Evolutionary conservation across 345 rosid genomes (phyloP).

Genomic region (Laguncularia racemosa): DNA sequence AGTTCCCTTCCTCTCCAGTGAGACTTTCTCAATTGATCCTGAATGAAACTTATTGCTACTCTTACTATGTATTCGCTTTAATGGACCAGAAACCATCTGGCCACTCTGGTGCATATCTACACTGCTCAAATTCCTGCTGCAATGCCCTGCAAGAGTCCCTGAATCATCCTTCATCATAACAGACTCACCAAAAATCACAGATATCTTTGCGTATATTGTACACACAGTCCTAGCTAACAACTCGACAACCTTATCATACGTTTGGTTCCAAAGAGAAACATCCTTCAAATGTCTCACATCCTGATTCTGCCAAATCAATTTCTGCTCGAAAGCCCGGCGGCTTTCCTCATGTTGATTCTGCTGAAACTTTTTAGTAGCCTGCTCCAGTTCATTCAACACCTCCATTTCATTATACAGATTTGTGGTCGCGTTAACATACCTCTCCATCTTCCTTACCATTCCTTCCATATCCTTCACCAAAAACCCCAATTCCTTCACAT

Average conservation of each 20-base stretch:
- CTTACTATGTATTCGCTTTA: constrained; percentile 48
- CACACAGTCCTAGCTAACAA: constrained; percentile 82
- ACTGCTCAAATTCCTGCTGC: constrained; percentile 18
- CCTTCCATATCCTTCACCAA: constrained; percentile 90
- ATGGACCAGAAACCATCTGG: constrained; percentile 24
- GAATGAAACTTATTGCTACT: constrained; percentile 26
- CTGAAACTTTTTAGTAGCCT: constrained; percentile 71
- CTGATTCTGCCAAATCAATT: constrained; percentile 90
- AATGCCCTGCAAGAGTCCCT: constrained; percentile 10
- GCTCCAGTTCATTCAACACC: constrained; percentile 83
- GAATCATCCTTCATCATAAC: constrained; percentile 22
- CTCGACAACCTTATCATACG: constrained; percentile 85
- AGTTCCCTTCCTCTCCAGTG: constrained; percentile 20
- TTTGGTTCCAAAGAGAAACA: constrained; percentile 82
- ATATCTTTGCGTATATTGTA: constrained; percentile 72
- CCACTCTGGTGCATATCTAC: constrained; percentile 14
- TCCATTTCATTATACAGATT: constrained; percentile 83
- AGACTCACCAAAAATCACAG: constrained; percentile 56
- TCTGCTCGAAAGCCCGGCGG: constrained; percentile 83
- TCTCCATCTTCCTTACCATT: constrained; percentile 89
- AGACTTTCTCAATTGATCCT: constrained; percentile 19
- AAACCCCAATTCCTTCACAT: constrained; percentile 75
- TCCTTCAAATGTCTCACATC: constrained; percentile 87
- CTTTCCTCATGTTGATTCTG: constrained; percentile 78
- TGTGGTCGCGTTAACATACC: constrained; percentile 61